Base-by-base conservation (phyloP, 2,329 filamentous ascomycete genomes). In the Zasmidium angulare region DNA sequence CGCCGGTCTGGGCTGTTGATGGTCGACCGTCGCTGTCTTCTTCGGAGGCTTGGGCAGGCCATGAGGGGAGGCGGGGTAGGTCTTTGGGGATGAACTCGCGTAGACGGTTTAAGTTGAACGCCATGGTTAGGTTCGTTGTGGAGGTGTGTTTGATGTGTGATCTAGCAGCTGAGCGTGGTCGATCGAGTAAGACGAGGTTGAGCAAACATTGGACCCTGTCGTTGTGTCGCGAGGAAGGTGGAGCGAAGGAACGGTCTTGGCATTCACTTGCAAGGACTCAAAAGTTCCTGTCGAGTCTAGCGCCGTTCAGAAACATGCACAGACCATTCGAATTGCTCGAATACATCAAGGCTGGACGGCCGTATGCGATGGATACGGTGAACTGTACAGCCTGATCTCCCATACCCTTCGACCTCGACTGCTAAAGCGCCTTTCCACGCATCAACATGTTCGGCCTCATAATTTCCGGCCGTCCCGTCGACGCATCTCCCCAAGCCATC, bases 391-490 rank as follows among this genome's bases (percentile, higher is more conserved):
- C 29, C 49, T 29, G 29, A 43, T 43, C 26, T 29, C 26, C 26
- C 26, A 29, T 29, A 4, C 26, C 26, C 4, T n/a, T n/a, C n/a
- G n/a, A n/a, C n/a, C n/a, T n/a, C n/a, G n/a, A n/a, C n/a, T n/a
- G n/a, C n/a, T n/a, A n/a, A n/a, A n/a, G n/a, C n/a, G n/a, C n/a
- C n/a, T n/a, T 29, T 29, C 11, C 26, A 29, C 11, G 6, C 26
- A 29, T 11, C 4, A 29, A 4, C 3, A 86, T 86, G 82, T 87
- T 87, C 71, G 84, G 82, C 67, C 78, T 87, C 66, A 81, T 87
- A 66, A 77, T 86, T 58, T 84, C 85, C 46, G 83, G 84, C 60
- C 79, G 84, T 22, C 85, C 85, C 7, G 80, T 86, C 64, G 78
- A 86, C 62, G 84, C 84, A 48, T 78, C 85, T 62, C 81, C 85